A percentile compares a stretch with the other conserved stretches of the same genome.
These are phyloP conservation scores for Saccharomyces paradoxus DNA, from an alignment of 805 yeast genomes.

Conservation along the genomic window DNA sequence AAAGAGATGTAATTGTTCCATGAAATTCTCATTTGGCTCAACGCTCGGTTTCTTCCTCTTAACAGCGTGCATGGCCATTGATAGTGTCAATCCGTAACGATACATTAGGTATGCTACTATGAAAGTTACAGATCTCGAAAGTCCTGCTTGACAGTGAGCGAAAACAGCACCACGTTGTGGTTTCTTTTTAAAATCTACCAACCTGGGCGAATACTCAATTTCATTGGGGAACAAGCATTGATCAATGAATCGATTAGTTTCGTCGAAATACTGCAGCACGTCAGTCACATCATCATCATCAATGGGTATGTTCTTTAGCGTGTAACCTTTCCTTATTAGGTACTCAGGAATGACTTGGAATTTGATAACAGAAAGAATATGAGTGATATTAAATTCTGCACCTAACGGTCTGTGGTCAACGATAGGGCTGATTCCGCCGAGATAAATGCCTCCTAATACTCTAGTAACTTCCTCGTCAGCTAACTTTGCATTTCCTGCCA, in stretches of 20 bases:
- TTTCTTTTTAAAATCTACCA: slow-evolving; percentile 24
- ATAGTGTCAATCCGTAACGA: slow-evolving; percentile 48
- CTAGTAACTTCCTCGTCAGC: slow-evolving; percentile 33
- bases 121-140: slow-evolving; percentile 81
- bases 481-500: neutral
- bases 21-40: slow-evolving; percentile 67
- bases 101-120: slow-evolving; percentile 85
- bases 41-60: slow-evolving; percentile 50
- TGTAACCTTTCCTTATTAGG: slow-evolving; percentile 37
- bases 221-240: slow-evolving; percentile 45
- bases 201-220: slow-evolving; percentile 24
- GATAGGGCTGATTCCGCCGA: slow-evolving; percentile 68
- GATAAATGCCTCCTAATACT: slow-evolving; percentile 69
- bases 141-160: slow-evolving; percentile 86
- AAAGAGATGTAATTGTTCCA: slow-evolving; percentile 62
- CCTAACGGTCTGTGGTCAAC: slow-evolving; percentile 44
- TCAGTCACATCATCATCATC: slow-evolving; percentile 67
- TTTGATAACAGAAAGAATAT: slow-evolving; percentile 61
- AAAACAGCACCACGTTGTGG: slow-evolving; percentile 41
- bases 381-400: slow-evolving; percentile 50
- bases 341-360: slow-evolving; percentile 53
- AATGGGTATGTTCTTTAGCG: slow-evolving; percentile 52
- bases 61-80: slow-evolving; percentile 70
- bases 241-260: slow-evolving; percentile 59
- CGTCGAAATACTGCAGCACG: slow-evolving; percentile 53